Conservation (phyloP, 2,329 filamentous ascomycete genomes). For the Alternaria rosae region DNA sequence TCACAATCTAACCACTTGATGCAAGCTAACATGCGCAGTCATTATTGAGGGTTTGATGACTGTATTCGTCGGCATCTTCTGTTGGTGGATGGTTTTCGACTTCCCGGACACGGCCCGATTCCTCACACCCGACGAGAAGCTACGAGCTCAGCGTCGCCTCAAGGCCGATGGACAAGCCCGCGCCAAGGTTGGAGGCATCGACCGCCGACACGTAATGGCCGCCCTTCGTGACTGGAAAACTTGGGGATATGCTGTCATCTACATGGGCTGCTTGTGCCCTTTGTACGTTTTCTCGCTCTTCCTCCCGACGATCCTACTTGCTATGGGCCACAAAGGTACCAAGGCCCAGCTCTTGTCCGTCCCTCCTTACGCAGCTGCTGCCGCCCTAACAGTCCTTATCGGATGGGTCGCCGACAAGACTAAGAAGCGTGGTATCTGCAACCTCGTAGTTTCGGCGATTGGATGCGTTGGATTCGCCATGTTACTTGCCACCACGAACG, state of each 20-base stretch:
- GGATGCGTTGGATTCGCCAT: slow-evolving; percentile 82
- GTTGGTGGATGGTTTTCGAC: slow-evolving; percentile 68
- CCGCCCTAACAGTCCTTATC: slow-evolving; percentile 71
- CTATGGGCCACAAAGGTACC: slow-evolving; percentile 64
- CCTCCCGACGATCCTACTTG: slow-evolving; percentile 59
- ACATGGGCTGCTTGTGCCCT: slow-evolving; percentile 66
- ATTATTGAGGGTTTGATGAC: slow-evolving; percentile 50
- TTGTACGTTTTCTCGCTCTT: slow-evolving; percentile 48
- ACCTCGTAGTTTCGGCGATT: slow-evolving; percentile 73
- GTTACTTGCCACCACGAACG: slow-evolving; percentile 70
- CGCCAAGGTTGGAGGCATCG: slow-evolving; percentile 60
- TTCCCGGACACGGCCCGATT: slow-evolving; percentile 68
- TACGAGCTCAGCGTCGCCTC: slow-evolving; percentile 68
- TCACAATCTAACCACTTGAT: not conserved
- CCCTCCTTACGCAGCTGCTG: slow-evolving; percentile 77
- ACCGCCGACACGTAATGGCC: slow-evolving; percentile 50
- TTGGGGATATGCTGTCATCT: slow-evolving; percentile 64
- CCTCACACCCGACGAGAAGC: slow-evolving; percentile 60
- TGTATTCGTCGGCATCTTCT: slow-evolving; percentile 46
- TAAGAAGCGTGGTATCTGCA: slow-evolving; percentile 77
- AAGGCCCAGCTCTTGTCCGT: slow-evolving; percentile 76
- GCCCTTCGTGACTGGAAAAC: slow-evolving; percentile 60
- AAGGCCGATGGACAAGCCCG: slow-evolving; percentile 73
- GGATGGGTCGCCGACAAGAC: slow-evolving; percentile 81
- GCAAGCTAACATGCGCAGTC: slow-evolving; percentile 31